phyloP scores from a whole-genome alignment of 805 yeast species.

The Alloascoidea africana region DNA sequence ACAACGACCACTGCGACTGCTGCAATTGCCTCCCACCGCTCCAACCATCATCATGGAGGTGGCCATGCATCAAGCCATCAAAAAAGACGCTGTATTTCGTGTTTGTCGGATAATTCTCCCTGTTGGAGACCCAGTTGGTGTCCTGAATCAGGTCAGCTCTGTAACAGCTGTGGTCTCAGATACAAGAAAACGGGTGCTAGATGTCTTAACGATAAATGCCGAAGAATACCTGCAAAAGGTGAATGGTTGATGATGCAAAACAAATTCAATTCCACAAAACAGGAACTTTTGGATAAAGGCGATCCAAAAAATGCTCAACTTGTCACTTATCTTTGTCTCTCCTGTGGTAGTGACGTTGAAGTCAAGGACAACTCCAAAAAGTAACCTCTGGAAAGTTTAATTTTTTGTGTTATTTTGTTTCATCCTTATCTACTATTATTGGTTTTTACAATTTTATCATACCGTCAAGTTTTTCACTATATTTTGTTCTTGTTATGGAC shows the following conservation, averaged over 20 bases:
- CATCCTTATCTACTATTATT: no score
- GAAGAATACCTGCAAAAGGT: constrained; percentile 89
- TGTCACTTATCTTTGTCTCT: not conserved
- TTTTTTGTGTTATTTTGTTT: no score
- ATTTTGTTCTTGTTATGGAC: no score
- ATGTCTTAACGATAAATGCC: constrained; percentile 61
- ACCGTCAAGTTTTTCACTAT: no score
- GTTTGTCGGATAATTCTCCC: constrained; percentile 84
- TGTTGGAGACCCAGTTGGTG: constrained; percentile 99
- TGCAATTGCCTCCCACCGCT: constrained; percentile 3
- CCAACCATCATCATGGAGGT: no score
- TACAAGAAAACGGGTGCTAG: constrained; percentile 90
- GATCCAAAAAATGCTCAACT: not conserved
- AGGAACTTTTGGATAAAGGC: not conserved
- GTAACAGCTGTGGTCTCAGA: constrained; percentile 92
- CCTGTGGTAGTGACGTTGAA: constrained; percentile 1
- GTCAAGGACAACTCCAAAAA: not conserved
- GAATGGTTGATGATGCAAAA: constrained; percentile 84
- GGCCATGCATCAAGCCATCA: not conserved
- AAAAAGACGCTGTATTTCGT: constrained; percentile 65
- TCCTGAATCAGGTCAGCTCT: constrained; percentile 77
- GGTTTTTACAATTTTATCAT: no score
- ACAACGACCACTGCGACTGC: no score
- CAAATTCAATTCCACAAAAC: constrained; percentile 17
- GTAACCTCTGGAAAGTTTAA: no score